Base-by-base conservation (phyloP, 192 early-diverging fungal genomes). In the Lobosporangium transversale region DNA sequence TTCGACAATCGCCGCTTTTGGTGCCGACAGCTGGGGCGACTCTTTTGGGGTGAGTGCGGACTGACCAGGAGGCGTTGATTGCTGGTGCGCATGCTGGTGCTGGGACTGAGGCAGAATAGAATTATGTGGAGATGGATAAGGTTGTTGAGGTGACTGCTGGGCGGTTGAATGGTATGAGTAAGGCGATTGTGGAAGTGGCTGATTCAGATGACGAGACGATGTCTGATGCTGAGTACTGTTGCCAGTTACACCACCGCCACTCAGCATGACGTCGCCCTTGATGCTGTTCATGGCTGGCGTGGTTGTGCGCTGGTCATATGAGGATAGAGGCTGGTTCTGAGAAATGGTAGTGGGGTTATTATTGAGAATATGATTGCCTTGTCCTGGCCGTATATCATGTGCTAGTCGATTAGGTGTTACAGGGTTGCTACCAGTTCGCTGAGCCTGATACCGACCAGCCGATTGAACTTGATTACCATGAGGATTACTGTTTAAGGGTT, bases 111-210 rank as follows among this genome's bases (percentile, higher is more conserved):
- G 53, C 14, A 76, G 47, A 30, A 76, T 67, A 4, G 70, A 75
- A 0, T 37, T 17, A 48, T 76, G 73, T 1, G 73, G 73, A 20
- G 73, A 76, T 31, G 73, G 73, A 35, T 76, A 76, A 0, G 63
- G 63, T 24, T 76, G 73, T 23, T 76, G 73, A 26, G 73, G 73
- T 23, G 73, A 76, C 52, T 66, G 73, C 26, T 76, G 73, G n/a
- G n/a, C n/a, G 3, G 64, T 62, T 9, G 73, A 44, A 32, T 76
- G 73, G 31, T 76, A 67, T 12, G 64, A 67, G 30, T 76, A 76
- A 9, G 64, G 73, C 29, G 73, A 67, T 40, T 76, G 73, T 6
- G 73, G 65, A 27, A 76, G 21, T 11, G 63, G 27, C 23, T 66
- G 73, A 27, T 56, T 56, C 26, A 76, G 36, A 17, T 67, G 64